Conservation (phyloP, 2,329 filamentous ascomycete species). For the Herpotrichia juniperi region DNA sequence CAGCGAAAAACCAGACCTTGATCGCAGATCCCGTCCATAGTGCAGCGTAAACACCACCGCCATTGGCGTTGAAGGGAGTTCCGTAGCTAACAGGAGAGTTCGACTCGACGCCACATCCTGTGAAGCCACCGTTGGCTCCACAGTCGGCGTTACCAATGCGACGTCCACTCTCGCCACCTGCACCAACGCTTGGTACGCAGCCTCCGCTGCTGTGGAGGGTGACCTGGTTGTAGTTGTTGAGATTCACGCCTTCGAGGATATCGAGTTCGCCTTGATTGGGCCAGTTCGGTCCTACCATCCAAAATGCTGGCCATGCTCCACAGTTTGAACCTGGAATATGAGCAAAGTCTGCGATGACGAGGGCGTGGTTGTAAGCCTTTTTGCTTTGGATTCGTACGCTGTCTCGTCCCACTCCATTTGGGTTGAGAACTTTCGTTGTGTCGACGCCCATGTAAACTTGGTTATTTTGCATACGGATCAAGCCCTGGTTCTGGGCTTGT, state of each 20-base stretch:
- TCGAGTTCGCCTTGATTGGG: slow-evolving; percentile 46
- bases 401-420: slow-evolving; percentile 41
- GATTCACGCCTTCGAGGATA: slow-evolving; percentile 46
- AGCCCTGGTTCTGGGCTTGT: slow-evolving; percentile 38
- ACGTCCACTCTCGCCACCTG: slow-evolving; percentile 38
- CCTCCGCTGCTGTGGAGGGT: slow-evolving; percentile 46
- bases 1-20: slow-evolving; percentile 55
- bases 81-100: slow-evolving; percentile 40
- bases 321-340: slow-evolving; percentile 47
- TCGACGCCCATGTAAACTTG: slow-evolving; percentile 50
- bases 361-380: slow-evolving; percentile 40
- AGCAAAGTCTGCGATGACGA: slow-evolving; percentile 48
- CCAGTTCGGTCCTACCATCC: slow-evolving; percentile 49
- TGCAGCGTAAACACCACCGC: slow-evolving; percentile 52
- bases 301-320: slow-evolving; percentile 49
- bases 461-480: slow-evolving; percentile 38
- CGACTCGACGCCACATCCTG: slow-evolving; percentile 39
- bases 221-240: slow-evolving; percentile 43
- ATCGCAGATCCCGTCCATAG: slow-evolving; percentile 50
- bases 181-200: slow-evolving; percentile 38
- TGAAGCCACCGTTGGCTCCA: slow-evolving; percentile 40
- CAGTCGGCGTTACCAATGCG: slow-evolving; percentile 40
- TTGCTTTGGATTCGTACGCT: slow-evolving; percentile 47
- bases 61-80: slow-evolving; percentile 47
- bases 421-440: slow-evolving; percentile 30